Evolutionary conservation across 176 grass and related monocot genomes (phyloP), one percentile per base, ranked within the genome.

Genomic region (Coix lacrymajobi): DNA sequence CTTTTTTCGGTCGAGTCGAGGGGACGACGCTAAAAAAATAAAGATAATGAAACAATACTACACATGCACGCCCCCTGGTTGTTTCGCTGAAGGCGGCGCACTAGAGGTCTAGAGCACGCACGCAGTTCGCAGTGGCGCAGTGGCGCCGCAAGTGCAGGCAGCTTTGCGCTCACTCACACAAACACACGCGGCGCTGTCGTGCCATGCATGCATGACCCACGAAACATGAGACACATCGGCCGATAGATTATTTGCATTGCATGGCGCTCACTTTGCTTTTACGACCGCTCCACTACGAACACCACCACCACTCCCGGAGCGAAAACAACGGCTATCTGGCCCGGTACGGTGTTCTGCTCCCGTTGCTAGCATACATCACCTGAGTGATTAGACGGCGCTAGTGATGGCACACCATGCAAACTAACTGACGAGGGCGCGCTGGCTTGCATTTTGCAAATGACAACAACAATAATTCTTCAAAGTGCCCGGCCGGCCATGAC

Each of bases 81-180:
- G 84, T 10, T 86, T 86, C 76, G 16, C 1, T 9, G 77, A 86
- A 66, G 43, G 8, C 62, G 66, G 66, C 80, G 70, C 26, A 31
- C 41, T 48, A 45, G 33, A n/a, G n/a, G n/a, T n/a, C 33, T 7
- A 37, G 36, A 17, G 17, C n/a, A n/a, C n/a, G n/a, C n/a, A n/a
- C n/a, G n/a, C n/a, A n/a, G n/a, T n/a, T n/a, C n/a, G 17, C 48
- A 2, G n/a, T 4, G 7, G 8, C 1, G 25, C 11, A 62, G 25
- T 26, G 24, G 38, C 3, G 34, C n/a, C 11, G 49, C 60, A 30
- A 28, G 67, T 7, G 31, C 20, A 9, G 10, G 49, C 49, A 26
- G 49, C 32, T 1, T 1, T 58, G 49, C 58, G 12, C 38, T 48
- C 61, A 78, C 75, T 0, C 33, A 4, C 24, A 40, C 39, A 2